phyloP scores from a whole-genome alignment of 208 protist genomes.

The Acanthamoeba lenticulata region DNA sequence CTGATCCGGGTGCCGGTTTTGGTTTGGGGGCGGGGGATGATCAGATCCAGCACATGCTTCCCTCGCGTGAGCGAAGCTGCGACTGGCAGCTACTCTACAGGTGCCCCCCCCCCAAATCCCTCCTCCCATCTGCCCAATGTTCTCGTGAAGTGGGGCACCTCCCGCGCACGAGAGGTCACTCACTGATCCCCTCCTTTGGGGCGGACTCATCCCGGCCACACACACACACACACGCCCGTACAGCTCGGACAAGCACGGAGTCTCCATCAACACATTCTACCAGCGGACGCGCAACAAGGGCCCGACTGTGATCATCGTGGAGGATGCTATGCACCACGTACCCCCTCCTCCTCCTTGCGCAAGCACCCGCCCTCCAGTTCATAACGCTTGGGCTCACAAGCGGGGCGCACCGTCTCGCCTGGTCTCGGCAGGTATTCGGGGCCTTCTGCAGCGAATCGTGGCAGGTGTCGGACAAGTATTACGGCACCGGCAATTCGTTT shows the following conservation, averaged over 20 bases:
- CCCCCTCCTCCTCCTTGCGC: neutral
- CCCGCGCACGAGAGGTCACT: too few relatives aligned
- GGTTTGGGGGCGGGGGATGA: too few relatives aligned
- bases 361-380: too few relatives aligned
- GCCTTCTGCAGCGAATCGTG: conserved; percentile 56
- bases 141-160: too few relatives aligned
- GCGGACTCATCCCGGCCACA: neutral
- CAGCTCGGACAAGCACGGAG: neutral
- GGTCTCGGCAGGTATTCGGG: conserved; percentile 6
- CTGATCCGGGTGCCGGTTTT: too few relatives aligned
- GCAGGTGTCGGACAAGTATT: conserved; percentile 37
- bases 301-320: conserved; percentile 2
- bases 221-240: neutral
- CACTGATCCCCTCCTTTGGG: too few relatives aligned
- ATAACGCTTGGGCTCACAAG: too few relatives aligned
- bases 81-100: conserved; percentile 14
- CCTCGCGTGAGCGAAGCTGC: neutral
- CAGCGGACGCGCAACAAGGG: neutral
- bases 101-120: neutral
- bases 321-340: conserved; percentile 57
- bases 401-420: too few relatives aligned
- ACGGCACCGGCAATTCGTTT: conserved; percentile 13
- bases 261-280: conserved; percentile 48
- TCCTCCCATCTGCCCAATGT: neutral
- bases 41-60: conserved; percentile 27